Conservation (phyloP, 768 basidiomycete genomes). For the Amanita thiersii region DNA sequence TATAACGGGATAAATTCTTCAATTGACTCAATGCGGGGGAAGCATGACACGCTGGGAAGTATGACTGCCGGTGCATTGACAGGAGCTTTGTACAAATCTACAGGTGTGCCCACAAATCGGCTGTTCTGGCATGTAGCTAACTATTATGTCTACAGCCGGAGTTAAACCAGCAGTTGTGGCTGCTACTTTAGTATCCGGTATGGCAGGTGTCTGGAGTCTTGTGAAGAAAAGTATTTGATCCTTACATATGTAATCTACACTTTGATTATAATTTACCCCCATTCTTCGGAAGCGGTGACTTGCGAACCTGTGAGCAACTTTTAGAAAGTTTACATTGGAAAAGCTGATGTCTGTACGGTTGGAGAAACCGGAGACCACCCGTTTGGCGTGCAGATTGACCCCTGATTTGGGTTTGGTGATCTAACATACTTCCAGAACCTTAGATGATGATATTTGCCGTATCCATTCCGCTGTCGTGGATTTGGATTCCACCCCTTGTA, state of each 20-base stretch:
- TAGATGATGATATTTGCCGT: slow-evolving; percentile 27
- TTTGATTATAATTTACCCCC: slow-evolving; percentile 33
- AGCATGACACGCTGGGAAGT: slow-evolving; percentile 86
- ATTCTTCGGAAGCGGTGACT: slow-evolving; percentile 34
- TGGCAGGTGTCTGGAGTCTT: slow-evolving; percentile 92
- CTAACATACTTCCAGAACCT: slow-evolving; percentile 41
- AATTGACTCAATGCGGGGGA: slow-evolving; percentile 81
- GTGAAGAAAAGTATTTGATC: slow-evolving; percentile 84
- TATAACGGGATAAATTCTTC: slow-evolving; percentile 97
- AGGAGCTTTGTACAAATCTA: slow-evolving; percentile 88
- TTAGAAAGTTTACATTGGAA: slow-evolving; percentile 25
- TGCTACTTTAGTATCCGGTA: slow-evolving; percentile 80
- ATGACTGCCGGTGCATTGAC: slow-evolving; percentile 90
- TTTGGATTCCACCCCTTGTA: slow-evolving; percentile 11
- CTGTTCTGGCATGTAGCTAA: slow-evolving; percentile 14
- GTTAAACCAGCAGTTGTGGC: slow-evolving; percentile 84
- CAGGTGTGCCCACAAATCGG: slow-evolving; percentile 56
- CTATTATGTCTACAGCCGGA: slow-evolving; percentile 63
- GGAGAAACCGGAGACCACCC: slow-evolving; percentile 29
- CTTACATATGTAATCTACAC: slow-evolving; percentile 39
- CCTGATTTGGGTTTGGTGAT: slow-evolving; percentile 34
- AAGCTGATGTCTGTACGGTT: slow-evolving; percentile 16
- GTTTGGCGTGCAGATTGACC: slow-evolving; percentile 33
- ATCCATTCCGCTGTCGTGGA: slow-evolving; percentile 20
- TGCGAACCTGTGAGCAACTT: slow-evolving; percentile 33